Evolutionary conservation across 768 basidiomycete genomes (phyloP), one percentile per base, ranked within the genome.

Genomic region (Russula ochroleuca): DNA sequence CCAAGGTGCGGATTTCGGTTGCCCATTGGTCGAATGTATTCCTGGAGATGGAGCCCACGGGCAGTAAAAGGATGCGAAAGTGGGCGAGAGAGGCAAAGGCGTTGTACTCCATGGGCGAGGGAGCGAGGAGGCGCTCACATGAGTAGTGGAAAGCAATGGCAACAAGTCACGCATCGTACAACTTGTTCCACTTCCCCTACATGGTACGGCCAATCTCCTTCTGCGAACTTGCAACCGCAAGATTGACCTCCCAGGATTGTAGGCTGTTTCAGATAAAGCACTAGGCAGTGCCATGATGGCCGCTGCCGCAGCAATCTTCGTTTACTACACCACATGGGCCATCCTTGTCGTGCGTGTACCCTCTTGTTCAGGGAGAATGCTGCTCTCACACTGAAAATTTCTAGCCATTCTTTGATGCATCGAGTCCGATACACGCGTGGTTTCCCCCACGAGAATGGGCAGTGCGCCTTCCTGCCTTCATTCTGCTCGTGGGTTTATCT

Each of bases 371-470:
- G 40, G 19, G 40, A 19, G 21, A 15, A 75, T 31, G 38, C 37
- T 25, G 10, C 35, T 21, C 47, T 45, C 40, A 43, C 57, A n/a
- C 57, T n/a, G 51, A 14, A 23, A 9, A 8, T 35, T 35, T 56
- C 62, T 53, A 87, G 86, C 95, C 95, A 7, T 93, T 97, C 78
- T 85, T 97, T 65, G 86, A 91, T 62, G 65, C 79, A 1, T 80
- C 84, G 3, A 93, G 85, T 69, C 83, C 86, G 21, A 78, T 96
- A 35, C 92, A 94, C 66, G 68, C 71, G 48, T 85, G 83, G 75
- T 98, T 98, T 73, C 96, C 92, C 0, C 72, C 90, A 6, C 80
- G 95, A 54, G 93, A 97, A 78, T 98, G 94, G 93, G 95, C 93
- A 11, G 79, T 98, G 55, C 84, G 90, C 21, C 73, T 98, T 51